Conservation (phyloP, 2,329 filamentous ascomycete genomes). For the Blastomyces gilchristii region DNA sequence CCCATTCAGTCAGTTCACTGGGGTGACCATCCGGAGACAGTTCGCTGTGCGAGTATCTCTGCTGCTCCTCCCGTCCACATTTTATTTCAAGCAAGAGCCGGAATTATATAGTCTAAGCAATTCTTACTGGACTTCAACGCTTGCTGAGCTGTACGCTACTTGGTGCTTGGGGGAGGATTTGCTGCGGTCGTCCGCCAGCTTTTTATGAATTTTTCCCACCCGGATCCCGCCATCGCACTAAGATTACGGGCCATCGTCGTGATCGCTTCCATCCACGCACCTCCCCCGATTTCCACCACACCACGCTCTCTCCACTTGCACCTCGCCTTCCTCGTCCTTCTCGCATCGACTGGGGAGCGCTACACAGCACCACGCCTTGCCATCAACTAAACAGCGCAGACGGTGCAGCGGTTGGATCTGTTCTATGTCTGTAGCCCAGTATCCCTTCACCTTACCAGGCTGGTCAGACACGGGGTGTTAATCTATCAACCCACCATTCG, state of each 20-base stretch:
- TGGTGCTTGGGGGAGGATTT: neutral
- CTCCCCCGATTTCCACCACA: slow-evolving; percentile 1
- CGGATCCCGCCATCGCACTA: neutral
- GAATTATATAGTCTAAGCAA: neutral
- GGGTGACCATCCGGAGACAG: neutral
- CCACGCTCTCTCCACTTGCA: slow-evolving; percentile 1
- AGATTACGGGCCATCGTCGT: neutral
- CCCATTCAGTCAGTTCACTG: neutral
- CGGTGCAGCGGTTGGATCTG: neutral
- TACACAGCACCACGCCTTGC: neutral
- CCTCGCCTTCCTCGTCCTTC: neutral
- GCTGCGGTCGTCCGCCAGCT: neutral
- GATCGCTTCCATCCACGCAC: slow-evolving; percentile 5
- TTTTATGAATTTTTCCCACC: neutral
- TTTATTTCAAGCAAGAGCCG: neutral
- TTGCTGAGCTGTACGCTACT: neutral
- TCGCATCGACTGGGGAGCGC: neutral
- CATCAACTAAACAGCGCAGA: neutral
- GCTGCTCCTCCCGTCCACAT: neutral
- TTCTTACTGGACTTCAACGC: neutral
- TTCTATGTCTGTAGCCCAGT: neutral
- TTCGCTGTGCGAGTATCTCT: neutral
- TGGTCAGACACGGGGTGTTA: neutral
- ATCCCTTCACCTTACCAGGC: slow-evolving; percentile 1
- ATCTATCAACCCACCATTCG: neutral